Conservation (phyloP, 192 early-diverging fungal species). For the Dissophora ornata region DNA sequence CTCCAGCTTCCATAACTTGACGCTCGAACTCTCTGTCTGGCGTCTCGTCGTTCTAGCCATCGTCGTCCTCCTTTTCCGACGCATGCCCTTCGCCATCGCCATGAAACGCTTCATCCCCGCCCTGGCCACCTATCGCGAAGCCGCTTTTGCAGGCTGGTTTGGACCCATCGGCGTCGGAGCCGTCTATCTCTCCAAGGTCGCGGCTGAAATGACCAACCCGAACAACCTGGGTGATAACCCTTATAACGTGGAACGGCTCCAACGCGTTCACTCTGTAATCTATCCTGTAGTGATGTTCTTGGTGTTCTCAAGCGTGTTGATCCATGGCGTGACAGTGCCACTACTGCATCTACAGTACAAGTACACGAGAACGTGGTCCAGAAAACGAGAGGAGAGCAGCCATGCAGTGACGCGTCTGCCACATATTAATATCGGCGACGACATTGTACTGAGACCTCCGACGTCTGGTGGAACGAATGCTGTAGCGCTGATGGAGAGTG, state of each 20-base stretch:
- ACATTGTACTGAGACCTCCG: slow-evolving; percentile 40
- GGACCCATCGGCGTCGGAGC: slow-evolving; percentile 81
- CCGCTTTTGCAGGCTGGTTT: slow-evolving; percentile 89
- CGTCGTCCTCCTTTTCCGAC: slow-evolving; percentile 72
- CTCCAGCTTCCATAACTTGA: slow-evolving; percentile 65
- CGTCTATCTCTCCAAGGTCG: slow-evolving; percentile 58
- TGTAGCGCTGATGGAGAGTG: slow-evolving; percentile 12
- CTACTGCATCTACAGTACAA: slow-evolving; percentile 51
- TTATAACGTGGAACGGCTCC: slow-evolving; percentile 24
- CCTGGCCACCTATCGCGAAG: slow-evolving; percentile 74
- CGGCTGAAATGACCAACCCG: slow-evolving; percentile 32
- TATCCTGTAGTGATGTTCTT: slow-evolving; percentile 75
- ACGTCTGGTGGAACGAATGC: slow-evolving; percentile 13
- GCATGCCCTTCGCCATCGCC: slow-evolving; percentile 74
- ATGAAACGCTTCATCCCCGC: slow-evolving; percentile 73
- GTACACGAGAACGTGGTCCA: slow-evolving; percentile 49
- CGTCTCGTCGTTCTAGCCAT: slow-evolving; percentile 67
- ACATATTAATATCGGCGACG: slow-evolving; percentile 53
- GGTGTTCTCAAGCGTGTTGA: slow-evolving; percentile 81
- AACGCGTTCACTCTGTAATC: slow-evolving; percentile 38
- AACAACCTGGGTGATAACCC: slow-evolving; percentile 29
- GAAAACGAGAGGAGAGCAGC: slow-evolving; percentile 44
- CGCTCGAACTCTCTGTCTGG: slow-evolving; percentile 69
- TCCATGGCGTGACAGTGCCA: slow-evolving; percentile 87
- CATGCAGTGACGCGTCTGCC: slow-evolving; percentile 40